Conservation (phyloP, 345 rosid species). For the Bruguiera gymnorhiza region DNA sequence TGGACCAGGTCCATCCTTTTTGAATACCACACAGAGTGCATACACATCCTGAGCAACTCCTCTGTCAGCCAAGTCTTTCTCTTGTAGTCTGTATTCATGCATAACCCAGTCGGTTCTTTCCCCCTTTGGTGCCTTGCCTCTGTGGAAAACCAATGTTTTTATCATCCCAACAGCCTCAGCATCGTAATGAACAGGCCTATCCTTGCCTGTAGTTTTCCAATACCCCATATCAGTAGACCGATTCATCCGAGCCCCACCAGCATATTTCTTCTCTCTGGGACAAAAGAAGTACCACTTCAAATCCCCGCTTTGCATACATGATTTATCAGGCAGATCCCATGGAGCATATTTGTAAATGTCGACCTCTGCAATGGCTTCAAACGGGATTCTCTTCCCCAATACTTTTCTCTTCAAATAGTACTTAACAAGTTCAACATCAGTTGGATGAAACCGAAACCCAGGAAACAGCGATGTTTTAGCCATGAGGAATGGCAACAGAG, state of each 20-base stretch:
- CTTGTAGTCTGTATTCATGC: conserved; percentile 67
- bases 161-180: conserved; percentile 50
- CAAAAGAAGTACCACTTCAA: conserved; percentile 85
- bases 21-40: conserved; percentile 50
- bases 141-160: conserved; percentile 59
- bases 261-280: conserved; percentile 57
- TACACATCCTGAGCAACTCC: conserved; percentile 49
- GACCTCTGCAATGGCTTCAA: conserved; percentile 49
- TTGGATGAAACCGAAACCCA: conserved; percentile 83
- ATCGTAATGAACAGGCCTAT: conserved; percentile 44
- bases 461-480: conserved; percentile 42
- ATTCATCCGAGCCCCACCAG: conserved; percentile 36
- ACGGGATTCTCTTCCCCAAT: conserved; percentile 35
- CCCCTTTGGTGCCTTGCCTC: conserved; percentile 45
- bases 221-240: conserved; percentile 56
- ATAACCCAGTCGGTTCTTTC: conserved; percentile 81
- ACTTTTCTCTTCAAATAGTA: conserved; percentile 70
- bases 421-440: conserved; percentile 64
- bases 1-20: conserved; percentile 75
- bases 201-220: conserved; percentile 83
- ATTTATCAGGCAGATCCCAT: conserved; percentile 52
- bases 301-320: conserved; percentile 44
- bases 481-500: conserved; percentile 29
- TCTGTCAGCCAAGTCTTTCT: conserved; percentile 28
- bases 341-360: conserved; percentile 68